phyloP scores from a whole-genome alignment of 2,329 filamentous ascomycete genomes.

The Zarea fungicola region DNA sequence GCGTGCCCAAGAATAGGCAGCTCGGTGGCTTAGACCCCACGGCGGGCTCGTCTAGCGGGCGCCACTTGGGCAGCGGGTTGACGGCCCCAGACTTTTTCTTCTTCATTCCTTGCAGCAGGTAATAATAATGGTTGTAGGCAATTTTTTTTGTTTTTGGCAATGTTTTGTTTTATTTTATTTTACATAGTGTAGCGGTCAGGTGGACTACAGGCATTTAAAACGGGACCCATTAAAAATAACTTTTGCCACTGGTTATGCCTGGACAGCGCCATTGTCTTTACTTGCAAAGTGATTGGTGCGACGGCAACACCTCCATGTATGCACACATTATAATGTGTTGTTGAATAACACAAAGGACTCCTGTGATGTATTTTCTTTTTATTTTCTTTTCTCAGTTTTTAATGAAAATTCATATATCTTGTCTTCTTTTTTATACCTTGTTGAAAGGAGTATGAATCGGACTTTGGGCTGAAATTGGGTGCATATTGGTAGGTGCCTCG shows the following conservation, averaged over 20 bases:
- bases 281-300: too few relatives aligned
- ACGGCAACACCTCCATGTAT: too few relatives aligned
- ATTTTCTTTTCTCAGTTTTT: too few relatives aligned
- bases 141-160: too few relatives aligned
- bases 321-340: too few relatives aligned
- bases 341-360: too few relatives aligned
- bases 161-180: not conserved
- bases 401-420: too few relatives aligned
- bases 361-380: too few relatives aligned
- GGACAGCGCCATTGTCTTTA: not conserved
- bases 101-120: too few relatives aligned
- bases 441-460: not conserved
- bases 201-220: constrained; percentile 1
- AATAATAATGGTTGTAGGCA: too few relatives aligned
- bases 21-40: constrained; percentile 12
- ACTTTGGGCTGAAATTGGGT: constrained; percentile 3
- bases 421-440: too few relatives aligned
- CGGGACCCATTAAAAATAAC: not conserved
- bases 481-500: not conserved
- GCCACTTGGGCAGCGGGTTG: constrained; percentile 9
- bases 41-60: not conserved
- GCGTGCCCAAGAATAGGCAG: not conserved
- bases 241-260: not conserved
- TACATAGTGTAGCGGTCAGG: constrained; percentile 2
- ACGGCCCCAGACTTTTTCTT: not conserved